A percentile compares a stretch with the other conserved stretches of the same genome.
phyloP scores from a whole-genome alignment of 2,329 filamentous ascomycete genomes.

The Fusarium hostae region DNA sequence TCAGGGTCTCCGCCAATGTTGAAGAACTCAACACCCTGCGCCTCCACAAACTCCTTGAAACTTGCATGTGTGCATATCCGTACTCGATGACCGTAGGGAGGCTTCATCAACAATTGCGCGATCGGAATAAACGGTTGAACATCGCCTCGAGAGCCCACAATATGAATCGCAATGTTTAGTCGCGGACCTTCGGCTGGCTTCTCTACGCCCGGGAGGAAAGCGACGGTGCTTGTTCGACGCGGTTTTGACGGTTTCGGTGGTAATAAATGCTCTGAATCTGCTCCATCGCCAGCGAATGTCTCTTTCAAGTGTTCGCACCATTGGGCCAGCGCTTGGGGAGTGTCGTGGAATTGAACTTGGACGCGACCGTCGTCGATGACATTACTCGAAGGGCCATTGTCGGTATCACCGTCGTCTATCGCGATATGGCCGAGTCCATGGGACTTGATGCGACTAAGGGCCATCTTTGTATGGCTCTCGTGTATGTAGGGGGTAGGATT shows the following conservation, averaged over 20 bases:
- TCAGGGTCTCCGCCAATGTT: constrained; percentile 67
- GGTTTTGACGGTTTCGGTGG: constrained; percentile 27
- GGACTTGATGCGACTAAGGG: constrained; percentile 45
- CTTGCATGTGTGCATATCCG: constrained; percentile 66
- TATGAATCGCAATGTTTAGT: constrained; percentile 49
- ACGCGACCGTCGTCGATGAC: constrained; percentile 48
- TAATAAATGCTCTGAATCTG: constrained; percentile 10
- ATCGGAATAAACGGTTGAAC: constrained; percentile 68
- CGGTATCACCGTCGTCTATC: constrained; percentile 35
- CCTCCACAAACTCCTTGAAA: constrained; percentile 64
- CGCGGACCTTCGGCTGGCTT: constrained; percentile 37
- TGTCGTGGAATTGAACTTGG: constrained; percentile 47
- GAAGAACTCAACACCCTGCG: constrained; percentile 66
- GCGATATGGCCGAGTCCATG: constrained; percentile 43
- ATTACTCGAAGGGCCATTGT: constrained; percentile 40
- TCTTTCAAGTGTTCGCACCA: constrained; percentile 44
- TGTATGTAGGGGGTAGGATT: not conserved
- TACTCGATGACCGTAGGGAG: constrained; percentile 62
- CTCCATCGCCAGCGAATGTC: constrained; percentile 9
- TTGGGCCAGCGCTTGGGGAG: constrained; percentile 38
- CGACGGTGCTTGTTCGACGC: constrained; percentile 36
- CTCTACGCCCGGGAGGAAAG: constrained; percentile 27
- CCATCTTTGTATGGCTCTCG: constrained; percentile 29
- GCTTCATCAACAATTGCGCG: constrained; percentile 56
- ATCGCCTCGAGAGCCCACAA: constrained; percentile 49